A percentile compares a stretch with the other conserved stretches of the same genome.
phyloP scores from a whole-genome alignment of 2,329 filamentous ascomycete species.

The Botrytis squamosa region DNA sequence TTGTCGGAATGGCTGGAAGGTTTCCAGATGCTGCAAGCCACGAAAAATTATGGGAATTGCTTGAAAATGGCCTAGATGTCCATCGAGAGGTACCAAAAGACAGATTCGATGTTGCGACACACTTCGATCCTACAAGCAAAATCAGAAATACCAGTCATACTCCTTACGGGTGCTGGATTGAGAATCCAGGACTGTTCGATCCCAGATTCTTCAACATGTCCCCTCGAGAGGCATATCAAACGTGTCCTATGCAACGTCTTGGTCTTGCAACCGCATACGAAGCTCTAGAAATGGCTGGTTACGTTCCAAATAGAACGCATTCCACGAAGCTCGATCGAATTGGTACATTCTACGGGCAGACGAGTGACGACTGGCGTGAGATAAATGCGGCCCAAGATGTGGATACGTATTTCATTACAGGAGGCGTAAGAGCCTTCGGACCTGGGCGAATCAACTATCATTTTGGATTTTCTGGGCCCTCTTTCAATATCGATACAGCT shows the following conservation, averaged over 20 bases:
- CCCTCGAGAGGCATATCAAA: slow-evolving; percentile 74
- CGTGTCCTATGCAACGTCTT: slow-evolving; percentile 77
- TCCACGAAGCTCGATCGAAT: slow-evolving; percentile 45
- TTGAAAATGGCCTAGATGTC: slow-evolving; percentile 73
- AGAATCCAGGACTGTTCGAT: slow-evolving; percentile 75
- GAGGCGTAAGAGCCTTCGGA: slow-evolving; percentile 38
- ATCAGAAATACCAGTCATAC: slow-evolving; percentile 65
- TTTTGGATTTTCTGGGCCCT: slow-evolving; percentile 46
- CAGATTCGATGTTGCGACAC: slow-evolving; percentile 70
- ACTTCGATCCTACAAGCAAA: slow-evolving; percentile 71
- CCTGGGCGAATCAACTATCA: slow-evolving; percentile 43
- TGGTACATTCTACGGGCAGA: slow-evolving; percentile 39
- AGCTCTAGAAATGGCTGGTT: slow-evolving; percentile 77
- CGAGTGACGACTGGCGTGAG: slow-evolving; percentile 39
- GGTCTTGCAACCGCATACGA: slow-evolving; percentile 77
- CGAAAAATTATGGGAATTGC: slow-evolving; percentile 72
- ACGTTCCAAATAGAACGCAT: slow-evolving; percentile 49
- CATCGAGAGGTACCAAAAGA: slow-evolving; percentile 65
- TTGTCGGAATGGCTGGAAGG: slow-evolving; percentile 78
- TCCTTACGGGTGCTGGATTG: slow-evolving; percentile 68
- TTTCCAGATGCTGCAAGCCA: slow-evolving; percentile 72
- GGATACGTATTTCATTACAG: slow-evolving; percentile 39
- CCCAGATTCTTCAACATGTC: slow-evolving; percentile 89
- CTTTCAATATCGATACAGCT: slow-evolving; percentile 44
- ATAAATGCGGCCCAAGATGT: slow-evolving; percentile 37